Conservation (phyloP, 1,284 basidiomycete genomes). For the Salmacisia buchloeana region DNA sequence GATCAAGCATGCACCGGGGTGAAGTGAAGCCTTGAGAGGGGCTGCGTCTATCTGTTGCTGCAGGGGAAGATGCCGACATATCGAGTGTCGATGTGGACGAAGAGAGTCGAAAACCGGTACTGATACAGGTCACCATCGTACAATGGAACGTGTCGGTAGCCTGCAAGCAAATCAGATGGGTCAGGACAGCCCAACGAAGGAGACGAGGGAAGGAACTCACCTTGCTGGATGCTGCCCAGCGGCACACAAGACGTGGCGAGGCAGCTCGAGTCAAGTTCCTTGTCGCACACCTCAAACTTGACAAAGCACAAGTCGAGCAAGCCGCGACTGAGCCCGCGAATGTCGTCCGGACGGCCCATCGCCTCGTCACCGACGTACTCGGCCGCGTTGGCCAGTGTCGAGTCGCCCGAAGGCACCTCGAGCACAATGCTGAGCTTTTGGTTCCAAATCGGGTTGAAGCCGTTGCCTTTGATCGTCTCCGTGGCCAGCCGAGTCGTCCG, state of each 20-base stretch:
- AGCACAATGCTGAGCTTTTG: slow-evolving; percentile 30
- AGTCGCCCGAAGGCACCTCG: slow-evolving; percentile 28
- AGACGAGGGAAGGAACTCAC: not conserved
- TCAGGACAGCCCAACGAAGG: not conserved
- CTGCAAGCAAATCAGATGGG: slow-evolving; percentile 13
- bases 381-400: slow-evolving; percentile 12
- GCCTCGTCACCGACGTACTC: slow-evolving; percentile 12
- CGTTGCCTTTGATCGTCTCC: slow-evolving; percentile 31
- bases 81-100: slow-evolving; percentile 30
- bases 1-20: too few species aligned
- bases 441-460: slow-evolving; percentile 46
- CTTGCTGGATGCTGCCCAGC: not conserved
- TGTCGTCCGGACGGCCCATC: not conserved
- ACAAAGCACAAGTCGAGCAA: slow-evolving; percentile 46
- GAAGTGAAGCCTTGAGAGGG: too few species aligned
- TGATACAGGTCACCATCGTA: slow-evolving; percentile 43
- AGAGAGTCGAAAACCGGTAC: slow-evolving; percentile 43
- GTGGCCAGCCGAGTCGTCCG: slow-evolving; percentile 20
- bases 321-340: slow-evolving; percentile 25
- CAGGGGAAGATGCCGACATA: slow-evolving; percentile 23
- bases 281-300: slow-evolving; percentile 43
- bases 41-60: too few species aligned
- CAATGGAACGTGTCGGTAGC: slow-evolving; percentile 43
- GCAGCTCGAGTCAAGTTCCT: slow-evolving; percentile 14
- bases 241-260: not conserved